phyloP scores from a whole-genome alignment of 1,284 basidiomycete genomes.

The Caloboletus firmus region DNA sequence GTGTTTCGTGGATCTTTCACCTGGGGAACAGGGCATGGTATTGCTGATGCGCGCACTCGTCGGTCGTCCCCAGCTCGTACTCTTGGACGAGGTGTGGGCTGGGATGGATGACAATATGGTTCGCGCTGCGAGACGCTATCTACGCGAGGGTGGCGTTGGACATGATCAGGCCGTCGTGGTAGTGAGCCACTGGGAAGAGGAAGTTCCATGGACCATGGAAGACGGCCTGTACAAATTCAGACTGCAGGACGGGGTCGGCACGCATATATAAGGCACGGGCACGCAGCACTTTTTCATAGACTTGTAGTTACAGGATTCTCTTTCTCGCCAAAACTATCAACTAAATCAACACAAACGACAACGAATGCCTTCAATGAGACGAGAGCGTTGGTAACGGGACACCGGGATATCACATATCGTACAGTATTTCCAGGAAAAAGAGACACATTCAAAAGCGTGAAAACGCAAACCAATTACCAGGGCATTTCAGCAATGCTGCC shows the following conservation, averaged over 20 bases:
- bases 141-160: conserved; percentile 57
- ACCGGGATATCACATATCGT: conserved; percentile 3
- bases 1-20: conserved; percentile 60
- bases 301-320: conserved; percentile 3
- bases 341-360: not conserved
- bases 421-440: not conserved
- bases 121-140: conserved; percentile 56
- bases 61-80: conserved; percentile 62
- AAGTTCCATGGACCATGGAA: conserved; percentile 69
- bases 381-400: not conserved
- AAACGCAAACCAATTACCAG: conserved; percentile 16
- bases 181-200: conserved; percentile 87
- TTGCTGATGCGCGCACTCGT: conserved; percentile 86
- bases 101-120: conserved; percentile 86
- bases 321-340: not conserved
- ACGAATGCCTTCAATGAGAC: not conserved
- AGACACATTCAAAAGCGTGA: not conserved
- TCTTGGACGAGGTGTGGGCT: conserved; percentile 89
- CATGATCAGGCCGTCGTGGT: conserved; percentile 75
- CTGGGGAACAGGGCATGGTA: conserved; percentile 76
- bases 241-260: conserved; percentile 41
- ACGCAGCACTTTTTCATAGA: not conserved
- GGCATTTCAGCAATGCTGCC: conserved; percentile 23
- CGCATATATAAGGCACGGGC: not conserved
- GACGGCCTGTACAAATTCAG: conserved; percentile 49